A percentile compares a stretch with the other conserved stretches of the same genome.
Conservation (phyloP, 1,139 yeast genomes). For the Entelexis paramagnoliae region DNA sequence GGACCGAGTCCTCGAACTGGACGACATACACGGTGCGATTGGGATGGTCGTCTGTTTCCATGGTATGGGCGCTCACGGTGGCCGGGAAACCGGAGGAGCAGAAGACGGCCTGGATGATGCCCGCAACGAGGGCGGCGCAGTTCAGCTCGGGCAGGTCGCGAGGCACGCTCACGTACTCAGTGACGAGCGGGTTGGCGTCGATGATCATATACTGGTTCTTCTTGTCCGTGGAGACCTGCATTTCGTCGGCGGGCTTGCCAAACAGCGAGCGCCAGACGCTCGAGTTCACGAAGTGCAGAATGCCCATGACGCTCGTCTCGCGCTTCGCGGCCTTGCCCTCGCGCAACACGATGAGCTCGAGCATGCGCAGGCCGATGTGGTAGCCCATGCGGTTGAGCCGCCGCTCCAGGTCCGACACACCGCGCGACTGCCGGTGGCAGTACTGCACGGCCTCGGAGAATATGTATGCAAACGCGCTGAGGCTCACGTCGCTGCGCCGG, state of each 20-base stretch:
- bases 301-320: slow-evolving; percentile 62
- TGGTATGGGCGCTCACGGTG: slow-evolving; percentile 78
- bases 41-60: slow-evolving; percentile 54
- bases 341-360: slow-evolving; percentile 50
- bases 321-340: slow-evolving; percentile 57
- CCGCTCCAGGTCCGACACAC: slow-evolving; percentile 53
- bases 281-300: slow-evolving; percentile 74
- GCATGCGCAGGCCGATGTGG: slow-evolving; percentile 49
- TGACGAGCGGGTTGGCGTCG: slow-evolving; percentile 68
- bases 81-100: slow-evolving; percentile 76
- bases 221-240: slow-evolving; percentile 77
- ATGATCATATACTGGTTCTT: slow-evolving; percentile 71
- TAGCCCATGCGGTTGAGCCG: slow-evolving; percentile 69
- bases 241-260: slow-evolving; percentile 73
- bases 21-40: slow-evolving; percentile 74
- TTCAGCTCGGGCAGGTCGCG: slow-evolving; percentile 68
- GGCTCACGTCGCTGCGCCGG: slow-evolving; percentile 54
- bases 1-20: slow-evolving; percentile 41
- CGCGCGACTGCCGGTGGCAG: slow-evolving; percentile 52
- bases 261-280: slow-evolving; percentile 74
- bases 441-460: slow-evolving; percentile 66
- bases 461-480: slow-evolving; percentile 57
- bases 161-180: slow-evolving; percentile 71
- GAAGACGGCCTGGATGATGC: slow-evolving; percentile 80
- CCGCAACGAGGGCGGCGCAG: slow-evolving; percentile 82